Evolutionary conservation across 2,329 filamentous ascomycete species (phyloP).

Genomic region (Botryosphaeria dothidea): DNA sequence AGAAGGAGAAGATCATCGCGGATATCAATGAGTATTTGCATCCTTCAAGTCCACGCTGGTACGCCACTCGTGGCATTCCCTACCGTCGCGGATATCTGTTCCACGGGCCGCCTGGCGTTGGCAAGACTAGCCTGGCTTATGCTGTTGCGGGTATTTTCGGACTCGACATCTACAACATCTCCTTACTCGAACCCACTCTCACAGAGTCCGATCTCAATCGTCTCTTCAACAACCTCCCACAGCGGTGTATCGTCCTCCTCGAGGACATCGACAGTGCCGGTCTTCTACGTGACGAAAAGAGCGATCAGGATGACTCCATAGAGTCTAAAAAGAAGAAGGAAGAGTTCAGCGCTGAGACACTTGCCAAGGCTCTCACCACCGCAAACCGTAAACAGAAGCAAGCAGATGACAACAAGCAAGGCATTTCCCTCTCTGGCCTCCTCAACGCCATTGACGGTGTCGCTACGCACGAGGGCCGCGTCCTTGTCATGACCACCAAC

Average conservation of each 20-base stretch:
- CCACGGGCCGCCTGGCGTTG: constrained; percentile 74
- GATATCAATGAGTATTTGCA: constrained; percentile 81
- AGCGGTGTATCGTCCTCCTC: constrained; percentile 48
- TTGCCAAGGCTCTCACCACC: constrained; percentile 23
- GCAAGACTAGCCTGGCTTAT: constrained; percentile 57
- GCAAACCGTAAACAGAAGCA: constrained; percentile 15
- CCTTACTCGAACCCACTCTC: constrained; percentile 67
- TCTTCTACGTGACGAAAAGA: constrained; percentile 38
- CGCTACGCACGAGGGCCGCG: constrained; percentile 73
- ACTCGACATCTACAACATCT: constrained; percentile 48
- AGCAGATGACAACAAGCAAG: constrained; percentile 31
- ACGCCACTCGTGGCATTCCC: constrained; percentile 79
- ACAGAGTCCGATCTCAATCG: constrained; percentile 62
- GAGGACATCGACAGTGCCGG: constrained; percentile 52
- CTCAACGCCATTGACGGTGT: constrained; percentile 85
- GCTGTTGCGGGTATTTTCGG: constrained; percentile 51
- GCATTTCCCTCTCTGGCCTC: constrained; percentile 76
- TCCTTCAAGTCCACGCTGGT: constrained; percentile 74
- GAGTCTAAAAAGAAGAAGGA: constrained; percentile 16
- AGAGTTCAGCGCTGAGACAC: constrained; percentile 23
- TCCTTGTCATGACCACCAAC: constrained; percentile 84
- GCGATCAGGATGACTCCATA: constrained; percentile 26
- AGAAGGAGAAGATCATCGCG: constrained; percentile 66
- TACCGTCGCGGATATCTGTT: constrained; percentile 82
- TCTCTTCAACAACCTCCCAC: constrained; percentile 46